Conservation (phyloP, 345 rosid genomes). For the Viola odorata region DNA sequence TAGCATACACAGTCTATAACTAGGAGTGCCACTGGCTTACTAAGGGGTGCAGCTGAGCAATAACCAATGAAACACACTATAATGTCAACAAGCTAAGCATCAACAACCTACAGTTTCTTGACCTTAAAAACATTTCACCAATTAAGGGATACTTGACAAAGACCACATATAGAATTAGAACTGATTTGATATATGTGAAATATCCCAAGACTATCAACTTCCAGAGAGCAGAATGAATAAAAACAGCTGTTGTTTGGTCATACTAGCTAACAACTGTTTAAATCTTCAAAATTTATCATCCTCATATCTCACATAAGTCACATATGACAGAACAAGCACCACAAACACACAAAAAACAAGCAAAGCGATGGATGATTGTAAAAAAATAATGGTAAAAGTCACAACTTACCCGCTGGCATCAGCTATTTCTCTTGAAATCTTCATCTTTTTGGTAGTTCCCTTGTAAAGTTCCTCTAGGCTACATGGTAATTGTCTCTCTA, state of each 20-base stretch:
- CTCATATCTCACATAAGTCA: background rate
- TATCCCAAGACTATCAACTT: background rate
- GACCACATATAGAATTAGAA: too few relatives aligned
- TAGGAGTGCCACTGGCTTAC: too few relatives aligned
- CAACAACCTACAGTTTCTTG: too few relatives aligned
- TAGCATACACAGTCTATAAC: too few relatives aligned
- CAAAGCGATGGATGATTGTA: background rate
- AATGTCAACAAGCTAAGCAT: too few relatives aligned
- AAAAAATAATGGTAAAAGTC: background rate
- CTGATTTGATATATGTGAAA: too few relatives aligned
- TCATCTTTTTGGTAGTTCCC: slow-evolving; percentile 76
- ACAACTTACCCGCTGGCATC: slow-evolving; percentile 60
- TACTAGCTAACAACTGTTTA: background rate
- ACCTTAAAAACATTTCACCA: too few relatives aligned
- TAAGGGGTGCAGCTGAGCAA: too few relatives aligned
- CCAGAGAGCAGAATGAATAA: background rate
- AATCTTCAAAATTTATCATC: background rate
- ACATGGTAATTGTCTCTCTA: slow-evolving; percentile 55
- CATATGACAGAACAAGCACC: background rate
- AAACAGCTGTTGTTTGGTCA: background rate
- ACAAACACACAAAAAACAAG: background rate
- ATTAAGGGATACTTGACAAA: too few relatives aligned
- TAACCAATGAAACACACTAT: too few relatives aligned
- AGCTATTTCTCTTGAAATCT: slow-evolving; percentile 70
- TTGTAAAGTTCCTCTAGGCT: slow-evolving; percentile 71